Percentiles rank a stretch among this genome's conserved stretches.
Evolutionary conservation across 176 grass and related monocot species (phyloP).

Genomic region (Oryza meridionalis): DNA sequence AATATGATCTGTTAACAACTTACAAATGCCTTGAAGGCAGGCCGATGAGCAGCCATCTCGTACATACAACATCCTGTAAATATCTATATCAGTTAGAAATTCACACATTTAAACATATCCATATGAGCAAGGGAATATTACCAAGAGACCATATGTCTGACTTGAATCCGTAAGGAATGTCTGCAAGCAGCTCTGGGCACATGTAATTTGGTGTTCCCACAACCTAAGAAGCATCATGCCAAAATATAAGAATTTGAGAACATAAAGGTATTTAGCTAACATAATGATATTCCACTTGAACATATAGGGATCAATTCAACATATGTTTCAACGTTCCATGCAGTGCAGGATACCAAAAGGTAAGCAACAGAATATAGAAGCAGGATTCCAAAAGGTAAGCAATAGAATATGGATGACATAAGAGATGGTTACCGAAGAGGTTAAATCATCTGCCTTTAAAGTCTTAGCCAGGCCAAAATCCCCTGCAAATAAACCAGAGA

Average conservation of each 20-base stretch:
- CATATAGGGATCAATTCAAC: background rate
- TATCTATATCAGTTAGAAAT: slow-evolving; percentile 35
- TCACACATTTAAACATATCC: slow-evolving; percentile 20
- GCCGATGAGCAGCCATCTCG: slow-evolving; percentile 96
- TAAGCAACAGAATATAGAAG: background rate
- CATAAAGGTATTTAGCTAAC: background rate
- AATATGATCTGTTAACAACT: slow-evolving; percentile 49
- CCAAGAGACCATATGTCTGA: slow-evolving; percentile 99
- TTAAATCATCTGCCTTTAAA: slow-evolving; percentile 91
- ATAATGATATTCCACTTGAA: slow-evolving; percentile 12
- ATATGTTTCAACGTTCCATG: slow-evolving; percentile 1
- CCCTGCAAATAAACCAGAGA: slow-evolving; percentile 60
- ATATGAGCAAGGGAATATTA: slow-evolving; percentile 47
- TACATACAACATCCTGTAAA: slow-evolving; percentile 91
- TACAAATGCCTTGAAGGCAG: slow-evolving; percentile 99
- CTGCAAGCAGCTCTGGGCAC: slow-evolving; percentile 96
- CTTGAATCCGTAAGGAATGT: slow-evolving; percentile 99
- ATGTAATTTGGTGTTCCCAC: slow-evolving; percentile 99
- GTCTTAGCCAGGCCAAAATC: slow-evolving; percentile 99
- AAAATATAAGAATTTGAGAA: slow-evolving; percentile 36
- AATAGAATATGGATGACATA: background rate
- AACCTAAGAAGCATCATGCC: slow-evolving; percentile 57
- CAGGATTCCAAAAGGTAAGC: slow-evolving; percentile 21
- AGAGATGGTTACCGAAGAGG: slow-evolving; percentile 80
- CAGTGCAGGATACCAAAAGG: slow-evolving; percentile 24